A percentile compares a stretch with the other conserved stretches of the same genome.
Evolutionary conservation across 2,329 filamentous ascomycete genomes (phyloP).

Genomic region (Chrysoporthe puriensis): DNA sequence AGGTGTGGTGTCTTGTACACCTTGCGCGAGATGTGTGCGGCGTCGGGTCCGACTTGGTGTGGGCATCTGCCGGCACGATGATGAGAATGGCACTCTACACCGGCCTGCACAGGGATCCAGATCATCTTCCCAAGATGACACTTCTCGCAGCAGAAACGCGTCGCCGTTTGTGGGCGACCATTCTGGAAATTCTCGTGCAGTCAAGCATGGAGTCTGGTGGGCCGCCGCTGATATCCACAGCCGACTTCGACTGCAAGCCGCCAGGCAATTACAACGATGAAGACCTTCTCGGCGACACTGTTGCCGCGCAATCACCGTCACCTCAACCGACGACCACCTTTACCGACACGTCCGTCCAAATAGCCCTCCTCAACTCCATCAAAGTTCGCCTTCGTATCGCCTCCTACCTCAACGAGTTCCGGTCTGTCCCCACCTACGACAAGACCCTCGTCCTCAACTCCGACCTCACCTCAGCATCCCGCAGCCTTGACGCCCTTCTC

Average conservation of each 20-base stretch:
- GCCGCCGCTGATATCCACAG: conserved; percentile 46
- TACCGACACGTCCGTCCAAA: conserved; percentile 56
- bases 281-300: conserved; percentile 38
- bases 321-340: conserved; percentile 37
- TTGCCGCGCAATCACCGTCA: conserved; percentile 33
- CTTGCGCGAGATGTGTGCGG: conserved; percentile 44
- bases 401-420: conserved; percentile 52
- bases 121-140: conserved; percentile 40
- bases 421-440: conserved; percentile 48
- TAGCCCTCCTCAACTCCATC: conserved; percentile 50
- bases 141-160: conserved; percentile 50
- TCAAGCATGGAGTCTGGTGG: conserved; percentile 51
- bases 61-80: conserved; percentile 50
- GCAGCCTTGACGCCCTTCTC: conserved; percentile 38
- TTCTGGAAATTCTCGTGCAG: conserved; percentile 52
- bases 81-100: conserved; percentile 52
- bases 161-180: conserved; percentile 56
- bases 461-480: conserved; percentile 47
- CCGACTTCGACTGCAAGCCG: conserved; percentile 53
- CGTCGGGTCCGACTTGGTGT: conserved; percentile 50
- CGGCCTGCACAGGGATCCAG: conserved; percentile 55
- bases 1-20: conserved; percentile 49
- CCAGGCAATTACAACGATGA: conserved; percentile 56
- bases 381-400: conserved; percentile 49
- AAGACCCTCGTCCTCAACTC: conserved; percentile 51